phyloP scores from a whole-genome alignment of 352 stramenopile species.

The Phytophthora multivora region DNA sequence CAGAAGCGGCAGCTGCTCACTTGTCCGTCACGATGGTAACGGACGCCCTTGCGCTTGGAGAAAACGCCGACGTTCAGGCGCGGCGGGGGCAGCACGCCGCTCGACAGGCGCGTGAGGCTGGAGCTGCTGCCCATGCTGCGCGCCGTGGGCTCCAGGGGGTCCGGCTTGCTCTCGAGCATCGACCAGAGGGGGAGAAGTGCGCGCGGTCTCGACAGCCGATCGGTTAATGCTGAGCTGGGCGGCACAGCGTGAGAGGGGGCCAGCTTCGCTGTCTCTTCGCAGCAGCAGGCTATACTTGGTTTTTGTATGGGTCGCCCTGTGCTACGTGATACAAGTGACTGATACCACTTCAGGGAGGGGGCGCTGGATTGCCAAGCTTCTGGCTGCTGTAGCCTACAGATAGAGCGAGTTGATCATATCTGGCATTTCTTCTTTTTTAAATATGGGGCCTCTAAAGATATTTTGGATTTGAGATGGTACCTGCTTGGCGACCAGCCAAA shows the following conservation, averaged over 20 bases:
- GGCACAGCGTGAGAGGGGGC: conserved; percentile 29
- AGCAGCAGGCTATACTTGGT: conserved; percentile 3
- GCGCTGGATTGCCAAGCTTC: too few species aligned
- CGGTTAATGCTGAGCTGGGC: conserved; percentile 33
- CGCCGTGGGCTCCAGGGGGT: conserved; percentile 8
- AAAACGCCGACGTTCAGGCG: conserved; percentile 50
- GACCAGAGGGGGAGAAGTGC: neutral
- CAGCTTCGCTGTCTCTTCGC: conserved; percentile 23
- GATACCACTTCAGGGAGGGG: too few species aligned
- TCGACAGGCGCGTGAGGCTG: conserved; percentile 24
- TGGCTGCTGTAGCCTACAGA: too few species aligned
- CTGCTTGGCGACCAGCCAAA: neutral
- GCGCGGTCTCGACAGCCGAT: conserved; percentile 6
- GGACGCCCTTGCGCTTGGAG: conserved; percentile 73
- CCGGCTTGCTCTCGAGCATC: conserved; percentile 23
- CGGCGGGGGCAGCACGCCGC: conserved; percentile 21
- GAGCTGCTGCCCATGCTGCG: conserved; percentile 16
- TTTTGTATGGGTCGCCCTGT: conserved; percentile 15
- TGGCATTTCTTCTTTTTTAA: too few species aligned
- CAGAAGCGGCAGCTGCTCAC: conserved; percentile 81
- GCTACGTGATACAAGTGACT: neutral
- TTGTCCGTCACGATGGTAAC: conserved; percentile 61
- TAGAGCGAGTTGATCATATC: too few species aligned
- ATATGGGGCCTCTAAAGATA: conserved; percentile 17
- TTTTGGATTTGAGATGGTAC: conserved; percentile 12